Conservation (phyloP, 306 rosid genomes). For the Inga leiocalycina region DNA sequence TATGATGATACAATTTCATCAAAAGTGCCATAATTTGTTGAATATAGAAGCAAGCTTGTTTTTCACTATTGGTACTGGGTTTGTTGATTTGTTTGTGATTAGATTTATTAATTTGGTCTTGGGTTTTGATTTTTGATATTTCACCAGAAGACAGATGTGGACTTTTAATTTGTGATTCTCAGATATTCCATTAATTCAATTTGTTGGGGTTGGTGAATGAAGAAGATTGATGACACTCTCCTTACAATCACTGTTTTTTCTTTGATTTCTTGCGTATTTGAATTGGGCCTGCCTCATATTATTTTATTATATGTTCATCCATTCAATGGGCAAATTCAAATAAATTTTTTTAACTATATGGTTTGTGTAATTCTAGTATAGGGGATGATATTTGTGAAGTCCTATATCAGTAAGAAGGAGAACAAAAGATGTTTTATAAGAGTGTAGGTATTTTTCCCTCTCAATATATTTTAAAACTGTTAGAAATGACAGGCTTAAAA, state of each 20-base stretch:
- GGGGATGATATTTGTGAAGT: neutral
- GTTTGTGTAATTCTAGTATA: neutral
- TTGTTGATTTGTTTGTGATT: neutral
- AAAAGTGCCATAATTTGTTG: neutral
- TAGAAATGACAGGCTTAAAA: fast-evolving
- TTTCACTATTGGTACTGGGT: neutral
- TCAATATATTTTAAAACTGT: no score
- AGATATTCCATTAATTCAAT: neutral
- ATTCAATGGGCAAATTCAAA: neutral
- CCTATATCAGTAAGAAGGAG: fast-evolving
- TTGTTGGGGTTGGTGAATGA: conserved; percentile 32
- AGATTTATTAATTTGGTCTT: neutral
- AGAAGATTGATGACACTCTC: neutral
- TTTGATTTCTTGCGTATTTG: neutral
- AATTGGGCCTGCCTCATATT: neutral
- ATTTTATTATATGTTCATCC: neutral
- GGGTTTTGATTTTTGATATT: conserved; percentile 17
- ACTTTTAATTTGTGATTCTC: neutral
- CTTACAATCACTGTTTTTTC: neutral
- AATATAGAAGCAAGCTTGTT: neutral
- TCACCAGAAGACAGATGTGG: conserved; percentile 4
- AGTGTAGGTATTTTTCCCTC: fast-evolving
- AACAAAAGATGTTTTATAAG: no score
- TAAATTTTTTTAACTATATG: neutral
- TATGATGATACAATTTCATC: neutral